Evolutionary conservation across 345 rosid genomes (phyloP).

Genomic region (Salix suchowensis): DNA sequence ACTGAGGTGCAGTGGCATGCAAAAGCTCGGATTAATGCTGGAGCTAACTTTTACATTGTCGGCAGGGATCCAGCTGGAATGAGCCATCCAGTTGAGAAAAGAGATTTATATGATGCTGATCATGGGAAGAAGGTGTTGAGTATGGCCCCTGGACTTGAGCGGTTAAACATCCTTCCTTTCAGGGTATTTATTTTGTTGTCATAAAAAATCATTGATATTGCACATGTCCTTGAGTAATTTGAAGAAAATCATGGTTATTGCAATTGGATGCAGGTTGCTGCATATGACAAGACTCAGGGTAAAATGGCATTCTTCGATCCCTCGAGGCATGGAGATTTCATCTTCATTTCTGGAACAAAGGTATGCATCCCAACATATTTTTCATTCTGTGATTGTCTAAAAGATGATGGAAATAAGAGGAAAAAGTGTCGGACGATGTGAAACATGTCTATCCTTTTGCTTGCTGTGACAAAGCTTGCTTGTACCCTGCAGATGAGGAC

Average conservation of each 20-base stretch:
- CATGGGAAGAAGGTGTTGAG: constrained; percentile 95
- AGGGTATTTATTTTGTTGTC: constrained; percentile 43
- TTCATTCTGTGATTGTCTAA: neutral
- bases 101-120: constrained; percentile 95
- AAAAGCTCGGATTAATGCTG: constrained; percentile 94
- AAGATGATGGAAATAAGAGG: too few species aligned
- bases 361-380: constrained; percentile 27
- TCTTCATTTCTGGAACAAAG: constrained; percentile 96
- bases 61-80: constrained; percentile 99
- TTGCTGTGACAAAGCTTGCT: constrained; percentile 7
- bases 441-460: neutral
- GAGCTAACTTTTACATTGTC: constrained; percentile 98
- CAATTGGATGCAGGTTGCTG: constrained; percentile 63
- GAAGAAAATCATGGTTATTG: neutral
- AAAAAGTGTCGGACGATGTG: too few species aligned
- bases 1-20: constrained; percentile 99
- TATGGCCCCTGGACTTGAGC: constrained; percentile 96
- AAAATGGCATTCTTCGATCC: constrained; percentile 99
- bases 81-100: constrained; percentile 92
- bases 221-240: neutral
- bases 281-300: constrained; percentile 88
- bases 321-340: constrained; percentile 77
- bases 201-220: neutral
- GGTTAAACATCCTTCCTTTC: constrained; percentile 93
- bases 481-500: constrained; percentile 65